A percentile compares a stretch with the other conserved stretches of the same genome.
These are phyloP conservation scores for Neoboletus brunneissimus DNA, from an alignment of 768 basidiomycete genomes.

Conservation along the genomic window DNA sequence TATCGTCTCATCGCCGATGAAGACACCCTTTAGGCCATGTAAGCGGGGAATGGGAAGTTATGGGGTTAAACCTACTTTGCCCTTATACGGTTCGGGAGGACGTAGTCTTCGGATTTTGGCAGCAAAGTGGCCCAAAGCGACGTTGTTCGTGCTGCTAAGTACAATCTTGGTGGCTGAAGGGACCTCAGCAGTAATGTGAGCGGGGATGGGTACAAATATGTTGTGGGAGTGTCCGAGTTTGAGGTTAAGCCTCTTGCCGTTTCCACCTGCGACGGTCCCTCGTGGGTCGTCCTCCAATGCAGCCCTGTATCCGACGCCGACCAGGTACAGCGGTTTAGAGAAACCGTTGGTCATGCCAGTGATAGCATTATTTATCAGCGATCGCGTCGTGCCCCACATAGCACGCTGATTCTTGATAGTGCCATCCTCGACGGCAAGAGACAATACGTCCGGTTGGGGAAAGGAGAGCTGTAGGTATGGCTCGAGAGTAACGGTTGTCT, in stretches of 20 bases:
- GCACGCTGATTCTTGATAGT: constrained; percentile 73
- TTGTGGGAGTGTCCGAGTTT: constrained; percentile 92
- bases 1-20: too few relatives aligned
- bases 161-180: constrained; percentile 82
- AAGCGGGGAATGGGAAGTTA: background rate
- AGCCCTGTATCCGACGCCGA: constrained; percentile 93
- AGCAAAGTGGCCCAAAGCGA: constrained; percentile 82
- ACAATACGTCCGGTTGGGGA: constrained; percentile 32
- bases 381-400: constrained; percentile 95
- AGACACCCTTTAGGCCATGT: constrained; percentile 4
- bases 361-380: constrained; percentile 87
- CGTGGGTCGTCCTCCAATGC: constrained; percentile 79
- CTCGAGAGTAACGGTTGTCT: constrained; percentile 45
- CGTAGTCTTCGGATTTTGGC: constrained; percentile 81
- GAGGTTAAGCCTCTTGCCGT: constrained; percentile 74
- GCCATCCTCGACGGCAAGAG: constrained; percentile 53
- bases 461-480: constrained; percentile 43
- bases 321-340: constrained; percentile 77
- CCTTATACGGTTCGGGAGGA: constrained; percentile 96
- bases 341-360: constrained; percentile 88
- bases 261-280: constrained; percentile 53
- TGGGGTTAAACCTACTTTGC: constrained; percentile 67
- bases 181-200: constrained; percentile 76
- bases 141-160: constrained; percentile 83
- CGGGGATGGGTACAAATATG: constrained; percentile 78